These are phyloP conservation scores for Plasmodium reichenowi DNA, from an alignment of 169 alveolate species.

Conservation along the genomic window DNA sequence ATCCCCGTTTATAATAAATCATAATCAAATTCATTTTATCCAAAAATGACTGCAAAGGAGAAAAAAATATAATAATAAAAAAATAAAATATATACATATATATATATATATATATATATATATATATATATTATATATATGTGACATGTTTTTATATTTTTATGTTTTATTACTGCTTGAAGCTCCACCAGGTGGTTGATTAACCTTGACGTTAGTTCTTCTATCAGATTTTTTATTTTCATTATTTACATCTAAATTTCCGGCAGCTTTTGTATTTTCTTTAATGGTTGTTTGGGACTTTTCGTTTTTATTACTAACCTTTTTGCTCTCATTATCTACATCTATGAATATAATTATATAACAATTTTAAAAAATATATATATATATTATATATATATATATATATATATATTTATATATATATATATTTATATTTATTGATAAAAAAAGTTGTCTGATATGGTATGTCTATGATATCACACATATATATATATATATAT, in stretches of 20 bases:
- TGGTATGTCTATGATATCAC: not conserved
- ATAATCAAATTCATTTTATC: too few relatives aligned
- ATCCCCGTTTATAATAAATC: too few relatives aligned
- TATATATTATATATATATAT: not conserved
- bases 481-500: not conserved
- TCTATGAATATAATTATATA: not conserved
- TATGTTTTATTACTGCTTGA: slow-evolving; percentile 78
- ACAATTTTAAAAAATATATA: not conserved
- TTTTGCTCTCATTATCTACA: slow-evolving; percentile 10
- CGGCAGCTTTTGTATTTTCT: slow-evolving; percentile 37
- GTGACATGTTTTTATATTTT: not conserved
- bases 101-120: not conserved
- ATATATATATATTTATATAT: not conserved
- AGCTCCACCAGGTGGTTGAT: slow-evolving; percentile 86
- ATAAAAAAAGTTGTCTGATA: not conserved
- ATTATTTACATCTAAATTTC: slow-evolving; percentile 26
- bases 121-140: not conserved
- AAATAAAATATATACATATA: not conserved
- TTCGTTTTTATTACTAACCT: slow-evolving; percentile 8
- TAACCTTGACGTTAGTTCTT: slow-evolving; percentile 67
- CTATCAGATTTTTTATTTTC: slow-evolving; percentile 23
- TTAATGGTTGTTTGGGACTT: not conserved
- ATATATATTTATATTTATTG: too few relatives aligned
- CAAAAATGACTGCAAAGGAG: not conserved
- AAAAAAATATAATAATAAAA: slow-evolving; percentile 11